A percentile compares a stretch with the other conserved stretches of the same genome.
phyloP scores from a whole-genome alignment of 108 stramenopile genomes.

The Epipyxis sp. region DNA sequence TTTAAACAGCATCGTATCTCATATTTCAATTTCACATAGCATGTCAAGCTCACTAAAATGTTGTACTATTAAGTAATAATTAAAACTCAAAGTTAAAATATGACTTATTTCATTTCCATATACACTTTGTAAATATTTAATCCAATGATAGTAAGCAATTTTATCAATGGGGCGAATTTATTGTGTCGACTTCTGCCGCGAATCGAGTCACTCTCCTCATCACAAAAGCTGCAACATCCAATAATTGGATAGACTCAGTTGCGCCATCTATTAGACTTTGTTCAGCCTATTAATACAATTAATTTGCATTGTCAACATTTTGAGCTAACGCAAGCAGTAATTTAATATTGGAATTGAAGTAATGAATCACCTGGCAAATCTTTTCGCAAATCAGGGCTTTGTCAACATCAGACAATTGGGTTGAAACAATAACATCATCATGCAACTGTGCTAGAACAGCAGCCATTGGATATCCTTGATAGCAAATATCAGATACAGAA shows the following conservation, averaged over 20 bases:
- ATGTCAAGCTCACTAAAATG: no score
- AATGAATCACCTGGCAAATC: slow-evolving; percentile 72
- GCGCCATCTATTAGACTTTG: slow-evolving; percentile 88
- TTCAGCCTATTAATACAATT: slow-evolving; percentile 34
- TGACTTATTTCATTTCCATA: no score
- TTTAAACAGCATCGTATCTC: slow-evolving; percentile 2
- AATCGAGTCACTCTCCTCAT: neutral
- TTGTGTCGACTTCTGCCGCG: no score
- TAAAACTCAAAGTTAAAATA: no score
- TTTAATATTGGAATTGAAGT: neutral
- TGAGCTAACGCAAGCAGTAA: neutral
- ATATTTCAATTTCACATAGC: neutral
- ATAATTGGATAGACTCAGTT: slow-evolving; percentile 85
- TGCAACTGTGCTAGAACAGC: slow-evolving; percentile 64
- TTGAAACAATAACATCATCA: slow-evolving; percentile 48
- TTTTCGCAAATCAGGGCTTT: slow-evolving; percentile 78
- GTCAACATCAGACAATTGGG: slow-evolving; percentile 60
- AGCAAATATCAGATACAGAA: slow-evolving; percentile 68
- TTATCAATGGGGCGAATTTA: no score
- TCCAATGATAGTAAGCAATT: no score
- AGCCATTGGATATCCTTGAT: slow-evolving; percentile 78
- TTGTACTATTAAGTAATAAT: no score
- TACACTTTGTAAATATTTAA: no score
- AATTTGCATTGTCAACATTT: neutral
- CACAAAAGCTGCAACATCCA: slow-evolving; percentile 63